A percentile compares a stretch with the other conserved stretches of the same genome.
Evolutionary conservation across 1,284 basidiomycete genomes (phyloP).

Genomic region (Leccinum ponderosum): DNA sequence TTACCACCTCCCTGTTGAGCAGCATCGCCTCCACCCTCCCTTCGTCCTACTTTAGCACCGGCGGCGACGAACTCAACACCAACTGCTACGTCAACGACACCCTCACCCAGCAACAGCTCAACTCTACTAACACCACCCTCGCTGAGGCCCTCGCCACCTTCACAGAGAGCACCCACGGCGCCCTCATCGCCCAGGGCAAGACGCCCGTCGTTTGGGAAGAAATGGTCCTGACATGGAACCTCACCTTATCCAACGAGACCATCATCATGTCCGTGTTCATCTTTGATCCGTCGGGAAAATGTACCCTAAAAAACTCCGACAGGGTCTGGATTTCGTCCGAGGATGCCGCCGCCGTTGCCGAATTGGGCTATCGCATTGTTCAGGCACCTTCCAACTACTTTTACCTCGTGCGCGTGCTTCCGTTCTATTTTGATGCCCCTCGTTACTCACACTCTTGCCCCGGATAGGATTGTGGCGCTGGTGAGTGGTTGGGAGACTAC

Average conservation of each 20-base stretch:
- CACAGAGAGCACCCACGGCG: slow-evolving; percentile 49
- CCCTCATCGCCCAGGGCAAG: slow-evolving; percentile 49
- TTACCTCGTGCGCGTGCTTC: slow-evolving; percentile 59
- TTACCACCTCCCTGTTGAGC: slow-evolving; percentile 47
- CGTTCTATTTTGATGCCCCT: slow-evolving; percentile 21
- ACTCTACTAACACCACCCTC: slow-evolving; percentile 44
- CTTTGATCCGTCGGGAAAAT: not conserved
- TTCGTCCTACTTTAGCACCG: slow-evolving; percentile 58
- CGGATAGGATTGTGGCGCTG: slow-evolving; percentile 73
- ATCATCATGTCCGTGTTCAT: slow-evolving; percentile 55
- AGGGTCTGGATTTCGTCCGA: slow-evolving; percentile 74
- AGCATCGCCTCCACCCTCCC: slow-evolving; percentile 44
- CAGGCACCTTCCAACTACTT: slow-evolving; percentile 75
- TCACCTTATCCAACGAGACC: slow-evolving; percentile 65
- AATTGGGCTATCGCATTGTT: slow-evolving; percentile 61
- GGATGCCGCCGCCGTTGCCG: slow-evolving; percentile 58
- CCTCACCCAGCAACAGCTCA: slow-evolving; percentile 45
- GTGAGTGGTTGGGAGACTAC: slow-evolving; percentile 72
- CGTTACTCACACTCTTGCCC: slow-evolving; percentile 3
- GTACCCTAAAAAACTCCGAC: not conserved
- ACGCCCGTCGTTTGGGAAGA: slow-evolving; percentile 73
- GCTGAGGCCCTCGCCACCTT: slow-evolving; percentile 55
- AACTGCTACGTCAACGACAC: slow-evolving; percentile 56
- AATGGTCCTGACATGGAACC: slow-evolving; percentile 67
- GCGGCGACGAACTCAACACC: slow-evolving; percentile 71